A percentile compares a stretch with the other conserved stretches of the same genome.
Evolutionary conservation across 2,329 filamentous ascomycete species (phyloP).

Genomic region (Aspergillus aculeatinus): DNA sequence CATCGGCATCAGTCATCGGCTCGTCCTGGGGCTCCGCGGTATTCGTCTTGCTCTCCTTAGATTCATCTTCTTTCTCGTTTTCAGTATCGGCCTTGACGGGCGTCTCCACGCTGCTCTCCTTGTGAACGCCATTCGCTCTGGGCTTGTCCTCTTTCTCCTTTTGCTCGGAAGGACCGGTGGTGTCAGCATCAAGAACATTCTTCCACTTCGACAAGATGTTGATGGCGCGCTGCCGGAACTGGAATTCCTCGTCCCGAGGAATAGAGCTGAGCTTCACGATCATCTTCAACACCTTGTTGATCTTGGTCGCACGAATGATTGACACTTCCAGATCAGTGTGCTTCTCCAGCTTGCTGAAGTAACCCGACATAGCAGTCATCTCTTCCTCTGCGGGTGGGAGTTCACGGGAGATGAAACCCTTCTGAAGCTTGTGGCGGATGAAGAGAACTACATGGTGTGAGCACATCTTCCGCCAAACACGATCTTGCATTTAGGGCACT

Average conservation of each 20-base stretch:
- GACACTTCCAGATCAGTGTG: constrained; percentile 79
- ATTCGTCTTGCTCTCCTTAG: constrained; percentile 35
- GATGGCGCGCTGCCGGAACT: constrained; percentile 82
- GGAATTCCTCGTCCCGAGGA: constrained; percentile 81
- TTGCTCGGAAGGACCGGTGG: constrained; percentile 39
- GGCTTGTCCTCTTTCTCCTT: constrained; percentile 46
- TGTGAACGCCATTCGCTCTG: constrained; percentile 44
- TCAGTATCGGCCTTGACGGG: constrained; percentile 33
- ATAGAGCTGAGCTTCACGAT: constrained; percentile 86
- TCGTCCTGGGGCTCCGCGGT: constrained; percentile 34
- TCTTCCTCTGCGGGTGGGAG: constrained; percentile 77
- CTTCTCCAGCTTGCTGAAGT: constrained; percentile 71
- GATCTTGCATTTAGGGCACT: background rate
- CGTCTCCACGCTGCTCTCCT: constrained; percentile 36
- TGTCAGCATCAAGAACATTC: constrained; percentile 68
- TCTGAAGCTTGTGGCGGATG: constrained; percentile 90
- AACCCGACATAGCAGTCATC: constrained; percentile 47
- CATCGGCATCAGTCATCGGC: constrained; percentile 40
- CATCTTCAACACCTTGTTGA: constrained; percentile 96
- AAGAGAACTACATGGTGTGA: constrained; percentile 66
- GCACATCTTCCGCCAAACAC: background rate
- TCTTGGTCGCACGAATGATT: constrained; percentile 90
- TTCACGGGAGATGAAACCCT: constrained; percentile 84
- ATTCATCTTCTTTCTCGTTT: constrained; percentile 36
- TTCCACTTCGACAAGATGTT: constrained; percentile 86